Evolutionary conservation across 371 early-diverging fungal genomes (phyloP), one percentile per base, ranked within the genome.

Genomic region (Mucor circinelloides): DNA sequence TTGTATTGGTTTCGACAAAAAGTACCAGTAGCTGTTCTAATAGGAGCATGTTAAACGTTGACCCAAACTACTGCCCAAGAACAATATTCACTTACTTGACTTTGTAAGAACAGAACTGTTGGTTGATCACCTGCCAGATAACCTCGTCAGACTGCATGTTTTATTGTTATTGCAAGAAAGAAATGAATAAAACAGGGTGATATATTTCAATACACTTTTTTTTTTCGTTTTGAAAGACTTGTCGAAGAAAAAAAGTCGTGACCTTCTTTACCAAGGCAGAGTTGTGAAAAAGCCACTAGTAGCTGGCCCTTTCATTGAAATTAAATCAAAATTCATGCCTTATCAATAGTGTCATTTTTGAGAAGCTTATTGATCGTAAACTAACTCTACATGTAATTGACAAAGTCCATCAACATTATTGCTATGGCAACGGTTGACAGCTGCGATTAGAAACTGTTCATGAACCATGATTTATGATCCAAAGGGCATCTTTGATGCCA

Each of bases 1-100:
- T 99, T 99, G 86, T 98, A 95, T 76, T 93, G 93, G 77, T 99
- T 98, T 72, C 97, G 93, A 85, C 99, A 99, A 68, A 99, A 95
- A 75, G 87, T 91, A 60, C 92, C 93, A 31, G 90, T 90, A 25
- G 87, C 78, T 12, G 97, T 97, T 74, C 90, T 93, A 21, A 64
- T 21, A 27, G 6, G 34, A 19, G 21, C 46, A 17, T 32, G 36
- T 40, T 27, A 28, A 7, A 31, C 9, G 8, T 32, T 21, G 27
- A 31, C 23, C 50, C 25, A 7, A 23, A 1, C 10, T 1, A 12
- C 21, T 25, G 21, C 6, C 21, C 25, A 15, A 42, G 4, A 2
- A 36, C 6, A 4, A 36, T 7, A 17, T 23, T 2, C 4, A 79
- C 90, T 67, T 87, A 93, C 93, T 94, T 96, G 88, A 95, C 92